These are phyloP conservation scores for Tetracladium setigerum DNA, from an alignment of 495 filamentous ascomycete genomes.

Conservation along the genomic window DNA sequence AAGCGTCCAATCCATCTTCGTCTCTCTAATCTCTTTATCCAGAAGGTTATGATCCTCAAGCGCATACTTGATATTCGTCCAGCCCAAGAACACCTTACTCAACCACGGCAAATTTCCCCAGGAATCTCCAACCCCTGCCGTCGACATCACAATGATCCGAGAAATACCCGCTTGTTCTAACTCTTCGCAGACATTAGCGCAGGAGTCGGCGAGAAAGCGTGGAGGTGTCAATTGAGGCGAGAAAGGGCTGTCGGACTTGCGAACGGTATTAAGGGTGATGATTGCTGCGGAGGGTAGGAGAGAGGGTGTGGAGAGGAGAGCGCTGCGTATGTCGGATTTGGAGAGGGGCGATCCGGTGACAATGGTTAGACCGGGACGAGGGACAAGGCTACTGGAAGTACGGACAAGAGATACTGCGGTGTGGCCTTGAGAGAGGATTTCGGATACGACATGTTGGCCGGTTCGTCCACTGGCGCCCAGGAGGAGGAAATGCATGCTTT, in stretches of 20 bases:
- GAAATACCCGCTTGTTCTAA: slow-evolving; percentile 31
- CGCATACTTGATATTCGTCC: slow-evolving; percentile 37
- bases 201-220: slow-evolving; percentile 37
- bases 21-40: slow-evolving; percentile 31
- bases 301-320: slow-evolving; percentile 23
- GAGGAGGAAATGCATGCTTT: slow-evolving; percentile 32
- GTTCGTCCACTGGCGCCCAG: slow-evolving; percentile 36
- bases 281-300: slow-evolving; percentile 31
- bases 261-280: slow-evolving; percentile 36
- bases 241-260: slow-evolving; percentile 36
- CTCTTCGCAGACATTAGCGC: slow-evolving; percentile 31
- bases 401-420: slow-evolving; percentile 25
- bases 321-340: slow-evolving; percentile 28
- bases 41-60: slow-evolving; percentile 37
- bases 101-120: slow-evolving; percentile 36
- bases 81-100: slow-evolving; percentile 31
- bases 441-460: slow-evolving; percentile 32
- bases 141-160: slow-evolving; percentile 37
- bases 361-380: slow-evolving; percentile 24
- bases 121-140: slow-evolving; percentile 38
- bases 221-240: slow-evolving; percentile 34
- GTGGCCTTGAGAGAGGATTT: slow-evolving; percentile 26
- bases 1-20: slow-evolving; percentile 34
- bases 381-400: slow-evolving; percentile 18
- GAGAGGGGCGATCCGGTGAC: slow-evolving; percentile 32